These are phyloP conservation scores for Brassica napus DNA, from an alignment of 345 rosid genomes.

Conservation along the genomic window DNA sequence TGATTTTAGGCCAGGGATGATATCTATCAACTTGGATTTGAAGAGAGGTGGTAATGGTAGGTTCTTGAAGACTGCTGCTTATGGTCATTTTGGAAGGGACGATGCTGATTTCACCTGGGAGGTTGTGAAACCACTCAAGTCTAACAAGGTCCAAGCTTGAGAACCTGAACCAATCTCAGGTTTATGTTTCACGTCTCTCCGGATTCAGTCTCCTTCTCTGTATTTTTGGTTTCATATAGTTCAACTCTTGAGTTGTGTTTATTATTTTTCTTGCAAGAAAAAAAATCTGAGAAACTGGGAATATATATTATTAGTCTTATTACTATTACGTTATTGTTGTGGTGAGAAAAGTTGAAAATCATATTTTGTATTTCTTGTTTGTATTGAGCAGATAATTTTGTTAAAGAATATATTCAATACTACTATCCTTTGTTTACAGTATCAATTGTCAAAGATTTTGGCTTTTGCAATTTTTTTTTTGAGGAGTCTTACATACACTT, in stretches of 20 bases:
- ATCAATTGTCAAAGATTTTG: constrained; percentile 10
- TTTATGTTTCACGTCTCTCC: too few species aligned
- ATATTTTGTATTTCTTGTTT: constrained; percentile 28
- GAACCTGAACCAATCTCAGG: constrained; percentile 27
- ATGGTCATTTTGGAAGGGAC: constrained; percentile 46
- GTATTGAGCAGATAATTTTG: constrained; percentile 4
- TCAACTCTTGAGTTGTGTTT: constrained; percentile 4
- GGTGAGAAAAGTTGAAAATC: constrained; percentile 3
- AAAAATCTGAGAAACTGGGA: neutral
- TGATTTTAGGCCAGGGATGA: constrained; percentile 47
- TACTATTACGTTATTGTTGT: constrained; percentile 1
- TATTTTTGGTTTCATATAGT: too few species aligned
- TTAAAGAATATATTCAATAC: neutral
- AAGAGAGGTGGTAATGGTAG: constrained; percentile 49
- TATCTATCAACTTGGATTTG: constrained; percentile 42
- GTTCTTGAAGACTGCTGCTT: constrained; percentile 49
- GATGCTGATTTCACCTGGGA: constrained; percentile 48
- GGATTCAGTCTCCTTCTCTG: too few species aligned
- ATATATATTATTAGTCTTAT: neutral
- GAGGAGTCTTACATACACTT: neutral
- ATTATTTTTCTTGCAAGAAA: constrained; percentile 16
- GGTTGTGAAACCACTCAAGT: constrained; percentile 45
- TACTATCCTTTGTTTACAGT: neutral
- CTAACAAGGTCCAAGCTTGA: constrained; percentile 40
- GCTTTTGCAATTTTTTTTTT: neutral